Percentiles rank a stretch among this genome's conserved stretches.
phyloP scores from a whole-genome alignment of 1,284 basidiomycete genomes.

The Schizophyllum commune region DNA sequence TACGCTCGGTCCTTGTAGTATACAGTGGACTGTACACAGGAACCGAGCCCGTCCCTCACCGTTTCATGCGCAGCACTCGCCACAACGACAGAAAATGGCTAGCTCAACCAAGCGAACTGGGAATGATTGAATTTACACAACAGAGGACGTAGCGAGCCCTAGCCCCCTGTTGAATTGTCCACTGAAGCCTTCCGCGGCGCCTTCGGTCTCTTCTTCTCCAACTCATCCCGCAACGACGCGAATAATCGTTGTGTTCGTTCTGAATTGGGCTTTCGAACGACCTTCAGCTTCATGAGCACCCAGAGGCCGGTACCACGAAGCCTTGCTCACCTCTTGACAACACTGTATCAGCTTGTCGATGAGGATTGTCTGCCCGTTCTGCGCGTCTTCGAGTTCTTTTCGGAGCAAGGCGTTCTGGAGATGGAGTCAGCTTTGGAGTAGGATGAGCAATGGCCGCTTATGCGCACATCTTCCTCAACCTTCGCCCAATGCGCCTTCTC shows the following conservation, averaged over 20 bases:
- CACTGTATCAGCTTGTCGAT: slow-evolving; percentile 74
- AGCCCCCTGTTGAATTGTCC: neutral
- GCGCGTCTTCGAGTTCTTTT: slow-evolving; percentile 67
- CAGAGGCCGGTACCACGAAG: neutral
- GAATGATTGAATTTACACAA: neutral
- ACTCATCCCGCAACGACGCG: slow-evolving; percentile 69
- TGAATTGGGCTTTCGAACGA: slow-evolving; percentile 57
- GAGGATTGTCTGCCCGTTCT: slow-evolving; percentile 65
- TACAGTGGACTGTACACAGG: too few species aligned
- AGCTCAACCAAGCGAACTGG: neutral
- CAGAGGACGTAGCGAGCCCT: neutral
- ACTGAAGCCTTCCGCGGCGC: slow-evolving; percentile 4
- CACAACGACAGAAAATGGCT: too few species aligned
- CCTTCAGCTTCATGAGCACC: slow-evolving; percentile 18
- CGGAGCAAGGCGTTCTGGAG: slow-evolving; percentile 53
- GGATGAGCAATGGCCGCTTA: slow-evolving; percentile 6
- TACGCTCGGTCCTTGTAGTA: too few species aligned
- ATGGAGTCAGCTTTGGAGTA: neutral
- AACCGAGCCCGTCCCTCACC: too few species aligned
- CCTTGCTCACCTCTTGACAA: slow-evolving; percentile 66
- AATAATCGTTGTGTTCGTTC: slow-evolving; percentile 74
- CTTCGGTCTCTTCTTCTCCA: slow-evolving; percentile 56
- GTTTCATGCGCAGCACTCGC: too few species aligned
- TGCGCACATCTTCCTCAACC: slow-evolving; percentile 59
- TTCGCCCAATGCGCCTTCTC: slow-evolving; percentile 42